Base-by-base conservation (phyloP, 495 filamentous ascomycete genomes). In the Amniculicola lignicola region DNA sequence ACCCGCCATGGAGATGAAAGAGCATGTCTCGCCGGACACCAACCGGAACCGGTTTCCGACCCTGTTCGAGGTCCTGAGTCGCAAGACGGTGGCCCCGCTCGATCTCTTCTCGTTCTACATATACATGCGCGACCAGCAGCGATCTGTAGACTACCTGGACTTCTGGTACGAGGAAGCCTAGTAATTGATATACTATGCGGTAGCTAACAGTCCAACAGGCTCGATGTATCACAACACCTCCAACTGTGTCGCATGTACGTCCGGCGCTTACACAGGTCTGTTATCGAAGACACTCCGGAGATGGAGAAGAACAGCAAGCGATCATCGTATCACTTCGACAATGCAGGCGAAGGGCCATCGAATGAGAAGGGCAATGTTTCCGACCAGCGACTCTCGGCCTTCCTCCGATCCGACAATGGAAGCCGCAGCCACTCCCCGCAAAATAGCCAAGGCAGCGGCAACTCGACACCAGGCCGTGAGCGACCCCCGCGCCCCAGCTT, bases 81-180 rank as follows among this genome's bases (percentile, higher is more conserved):
- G 94, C 46, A 82, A 88, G 38, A 99, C 93, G 2, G 77, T 91
- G 16, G 84, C 94, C 38, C 93, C 93, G 0, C 92, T 97, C 31
- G 94, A 97, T 69, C 80, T 99, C 10, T 97, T 93, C 75, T 95
- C 91, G 2, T 97, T 97, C 77, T 97, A 97, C 77, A 97, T 99
- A 64, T 99, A 95, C 72, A 99, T 99, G 93, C 81, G 93, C 51
- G 94, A 99, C 69, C 90, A 96, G 73, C 91, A 97, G 68, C 82
- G 92, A 68, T 95, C 92, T 3, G 90, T 99, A 7, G 93, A 99
- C 65, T 97, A 97, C 63, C 77, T 99, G 12, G 93, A 99, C 70
- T 99, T 99, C 71, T 99, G 94, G 93, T 98, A 75, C n/a, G 49
- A 31, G 16, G 1, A 11, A 24, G 24, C 28, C 14, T 16, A 11